These are phyloP conservation scores for Cucumis hystrix DNA, from an alignment of 306 rosid genomes.

Conservation along the genomic window DNA sequence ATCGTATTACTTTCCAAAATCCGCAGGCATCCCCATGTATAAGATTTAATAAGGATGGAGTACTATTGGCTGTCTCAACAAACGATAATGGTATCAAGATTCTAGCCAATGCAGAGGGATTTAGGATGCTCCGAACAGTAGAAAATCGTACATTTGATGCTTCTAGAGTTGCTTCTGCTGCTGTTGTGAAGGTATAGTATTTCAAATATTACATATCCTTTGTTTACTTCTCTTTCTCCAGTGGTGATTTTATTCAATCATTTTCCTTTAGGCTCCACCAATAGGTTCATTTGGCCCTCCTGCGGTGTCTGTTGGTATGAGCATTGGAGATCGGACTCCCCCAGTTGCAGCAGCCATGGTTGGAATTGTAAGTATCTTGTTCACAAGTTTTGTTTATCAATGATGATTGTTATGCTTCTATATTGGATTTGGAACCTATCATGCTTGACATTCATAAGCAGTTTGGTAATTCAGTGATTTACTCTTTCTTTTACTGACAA, in stretches of 20 bases:
- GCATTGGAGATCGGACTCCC: conserved; percentile 74
- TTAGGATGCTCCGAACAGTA: conserved; percentile 68
- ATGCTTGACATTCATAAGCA: conserved; percentile 6
- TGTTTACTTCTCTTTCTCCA: conserved; percentile 5
- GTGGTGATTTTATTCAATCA: conserved; percentile 14
- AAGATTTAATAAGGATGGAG: conserved; percentile 93
- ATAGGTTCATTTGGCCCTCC: conserved; percentile 53
- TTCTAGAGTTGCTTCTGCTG: conserved; percentile 76
- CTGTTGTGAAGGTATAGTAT: conserved; percentile 67
- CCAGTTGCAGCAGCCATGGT: conserved; percentile 60
- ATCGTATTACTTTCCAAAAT: conserved; percentile 21
- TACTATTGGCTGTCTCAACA: conserved; percentile 74
- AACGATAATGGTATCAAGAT: conserved; percentile 80
- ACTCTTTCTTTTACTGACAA: conserved; percentile 8
- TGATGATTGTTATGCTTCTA: background rate
- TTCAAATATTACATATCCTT: conserved; percentile 8
- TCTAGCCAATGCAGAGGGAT: conserved; percentile 80
- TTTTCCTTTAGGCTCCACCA: conserved; percentile 40
- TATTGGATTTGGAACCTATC: background rate
- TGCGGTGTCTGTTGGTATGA: conserved; percentile 59
- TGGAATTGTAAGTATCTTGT: conserved; percentile 59
- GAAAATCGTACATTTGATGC: conserved; percentile 84
- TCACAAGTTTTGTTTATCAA: background rate
- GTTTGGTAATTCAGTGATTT: conserved; percentile 9
- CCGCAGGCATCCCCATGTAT: conserved; percentile 87